phyloP scores from a whole-genome alignment of 257 asterid genomes.

The Pogostemon cablin region DNA sequence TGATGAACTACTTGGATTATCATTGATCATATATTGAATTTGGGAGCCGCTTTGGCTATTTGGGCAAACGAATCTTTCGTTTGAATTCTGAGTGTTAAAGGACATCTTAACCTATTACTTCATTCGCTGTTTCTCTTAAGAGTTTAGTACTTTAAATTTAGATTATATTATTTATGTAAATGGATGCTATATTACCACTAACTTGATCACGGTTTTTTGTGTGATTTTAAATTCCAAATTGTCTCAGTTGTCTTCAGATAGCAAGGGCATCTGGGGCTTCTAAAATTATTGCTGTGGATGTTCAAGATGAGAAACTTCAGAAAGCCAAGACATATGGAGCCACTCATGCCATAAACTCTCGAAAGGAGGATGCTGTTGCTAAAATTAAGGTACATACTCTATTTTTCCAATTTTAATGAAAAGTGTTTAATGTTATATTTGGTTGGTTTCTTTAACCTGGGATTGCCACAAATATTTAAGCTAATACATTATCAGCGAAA shows the following conservation, averaged over 20 bases:
- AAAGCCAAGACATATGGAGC: conserved; percentile 85
- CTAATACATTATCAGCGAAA: neutral
- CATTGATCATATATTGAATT: too few species aligned
- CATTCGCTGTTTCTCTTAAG: neutral
- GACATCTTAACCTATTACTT: neutral
- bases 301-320: conserved; percentile 88
- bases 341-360: conserved; percentile 81
- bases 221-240: conserved; percentile 39
- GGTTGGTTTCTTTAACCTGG: too few species aligned
- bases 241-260: conserved; percentile 90
- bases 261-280: conserved; percentile 99
- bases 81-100: too few species aligned
- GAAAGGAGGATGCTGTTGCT: conserved; percentile 70
- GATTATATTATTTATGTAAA: conserved; percentile 19
- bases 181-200: conserved; percentile 24
- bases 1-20: too few species aligned
- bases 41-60: too few species aligned
- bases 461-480: too few species aligned
- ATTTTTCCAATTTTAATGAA: conserved; percentile 11
- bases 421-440: neutral
- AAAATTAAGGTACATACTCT: conserved; percentile 59
- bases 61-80: too few species aligned
- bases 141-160: conserved; percentile 2
- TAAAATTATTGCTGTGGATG: conserved; percentile 93
- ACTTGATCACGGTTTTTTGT: conserved; percentile 20